Percentiles rank a stretch among this genome's conserved stretches.
Evolutionary conservation across 768 basidiomycete species (phyloP).

Genomic region (Pisolithus tinctorius): DNA sequence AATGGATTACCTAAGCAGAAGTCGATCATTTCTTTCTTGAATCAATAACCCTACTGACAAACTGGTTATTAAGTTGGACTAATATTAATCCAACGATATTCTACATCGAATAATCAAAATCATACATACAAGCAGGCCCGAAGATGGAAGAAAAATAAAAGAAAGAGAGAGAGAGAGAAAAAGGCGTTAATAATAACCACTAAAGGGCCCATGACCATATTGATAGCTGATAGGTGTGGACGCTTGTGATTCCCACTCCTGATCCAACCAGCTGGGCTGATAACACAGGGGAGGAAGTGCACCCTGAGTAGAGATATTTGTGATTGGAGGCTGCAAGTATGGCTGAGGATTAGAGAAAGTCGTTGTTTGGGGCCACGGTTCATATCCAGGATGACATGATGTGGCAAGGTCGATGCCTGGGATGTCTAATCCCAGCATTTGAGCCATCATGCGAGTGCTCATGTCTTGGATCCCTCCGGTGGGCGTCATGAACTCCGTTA

Average conservation of each 20-base stretch:
- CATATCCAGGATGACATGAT: slow-evolving; percentile 48
- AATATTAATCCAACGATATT: not conserved
- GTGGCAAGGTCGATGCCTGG: slow-evolving; percentile 52
- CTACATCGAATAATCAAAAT: no score
- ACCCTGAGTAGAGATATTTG: slow-evolving; percentile 1
- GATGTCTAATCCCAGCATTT: slow-evolving; percentile 63
- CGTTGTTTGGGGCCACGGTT: slow-evolving; percentile 54
- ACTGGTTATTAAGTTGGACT: no score
- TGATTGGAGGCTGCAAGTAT: slow-evolving; percentile 8
- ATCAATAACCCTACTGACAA: no score
- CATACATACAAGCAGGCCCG: no score
- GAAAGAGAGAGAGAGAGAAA: not conserved
- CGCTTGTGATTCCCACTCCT: slow-evolving; percentile 16
- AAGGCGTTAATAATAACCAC: slow-evolving; percentile 9
- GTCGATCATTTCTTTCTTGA: not conserved
- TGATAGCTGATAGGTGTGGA: slow-evolving; percentile 8
- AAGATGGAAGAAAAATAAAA: not conserved
- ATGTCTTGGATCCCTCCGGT: slow-evolving; percentile 51
- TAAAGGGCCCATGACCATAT: slow-evolving; percentile 14
- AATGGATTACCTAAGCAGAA: slow-evolving; percentile 20
- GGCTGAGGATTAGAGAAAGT: slow-evolving; percentile 9
- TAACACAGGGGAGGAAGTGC: slow-evolving; percentile 13
- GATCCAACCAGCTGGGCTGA: slow-evolving; percentile 8
- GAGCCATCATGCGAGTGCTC: slow-evolving; percentile 60
- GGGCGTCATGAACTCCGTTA: slow-evolving; percentile 19